phyloP scores from a whole-genome alignment of 495 filamentous ascomycete genomes.

The Aspergillus carlsbadensis region DNA sequence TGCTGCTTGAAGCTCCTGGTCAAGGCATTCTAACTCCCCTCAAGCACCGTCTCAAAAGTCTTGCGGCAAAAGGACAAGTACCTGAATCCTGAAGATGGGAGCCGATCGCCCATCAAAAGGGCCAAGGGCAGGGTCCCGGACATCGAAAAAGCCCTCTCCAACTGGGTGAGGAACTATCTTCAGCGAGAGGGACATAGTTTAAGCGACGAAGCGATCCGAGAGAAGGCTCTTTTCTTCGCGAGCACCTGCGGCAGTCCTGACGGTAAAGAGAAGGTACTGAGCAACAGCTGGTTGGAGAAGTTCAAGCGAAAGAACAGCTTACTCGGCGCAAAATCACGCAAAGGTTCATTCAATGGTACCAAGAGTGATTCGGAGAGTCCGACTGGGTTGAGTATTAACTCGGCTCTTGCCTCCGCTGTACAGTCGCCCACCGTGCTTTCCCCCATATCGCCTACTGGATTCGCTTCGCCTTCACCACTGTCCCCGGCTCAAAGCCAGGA shows the following conservation, averaged over 20 bases:
- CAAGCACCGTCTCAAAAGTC: constrained; percentile 96
- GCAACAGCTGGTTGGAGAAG: constrained; percentile 83
- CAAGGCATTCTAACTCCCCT: constrained; percentile 24
- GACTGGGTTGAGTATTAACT: constrained; percentile 45
- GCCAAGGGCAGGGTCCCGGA: constrained; percentile 90
- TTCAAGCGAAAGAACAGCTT: constrained; percentile 94
- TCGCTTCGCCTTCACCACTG: constrained; percentile 63
- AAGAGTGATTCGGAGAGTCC: constrained; percentile 53
- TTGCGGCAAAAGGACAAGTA: constrained; percentile 96
- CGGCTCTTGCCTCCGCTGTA: constrained; percentile 52
- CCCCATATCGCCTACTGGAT: constrained; percentile 65
- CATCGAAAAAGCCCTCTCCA: constrained; percentile 90
- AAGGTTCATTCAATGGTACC: constrained; percentile 65
- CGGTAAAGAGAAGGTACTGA: constrained; percentile 72
- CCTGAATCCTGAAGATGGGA: constrained; percentile 82
- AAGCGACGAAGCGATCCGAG: constrained; percentile 79
- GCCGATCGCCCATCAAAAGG: constrained; percentile 82
- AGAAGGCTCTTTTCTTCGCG: constrained; percentile 86
- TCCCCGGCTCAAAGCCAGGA: constrained; percentile 70
- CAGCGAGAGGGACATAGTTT: constrained; percentile 73
- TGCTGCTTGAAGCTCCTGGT: background rate
- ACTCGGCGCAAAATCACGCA: constrained; percentile 61
- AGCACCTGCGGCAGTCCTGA: constrained; percentile 73
- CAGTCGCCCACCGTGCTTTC: constrained; percentile 71
- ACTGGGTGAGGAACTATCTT: constrained; percentile 82